phyloP scores from a whole-genome alignment of 768 basidiomycete species.

The Phanerodontia chrysosporium region DNA sequence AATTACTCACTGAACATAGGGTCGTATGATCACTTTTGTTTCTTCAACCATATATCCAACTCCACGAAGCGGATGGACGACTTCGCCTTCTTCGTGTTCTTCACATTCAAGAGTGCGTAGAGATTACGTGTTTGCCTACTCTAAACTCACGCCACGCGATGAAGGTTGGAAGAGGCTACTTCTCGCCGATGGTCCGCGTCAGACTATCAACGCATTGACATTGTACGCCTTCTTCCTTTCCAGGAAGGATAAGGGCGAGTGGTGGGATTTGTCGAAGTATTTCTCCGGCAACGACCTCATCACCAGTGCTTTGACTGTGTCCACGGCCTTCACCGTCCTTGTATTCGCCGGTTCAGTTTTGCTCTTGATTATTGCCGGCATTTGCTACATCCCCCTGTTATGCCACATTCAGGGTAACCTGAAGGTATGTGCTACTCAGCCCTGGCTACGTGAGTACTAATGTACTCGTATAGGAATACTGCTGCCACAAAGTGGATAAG shows the following conservation, averaged over 20 bases:
- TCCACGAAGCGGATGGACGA: conserved; percentile 96
- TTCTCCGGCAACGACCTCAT: conserved; percentile 65
- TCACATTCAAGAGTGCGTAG: conserved; percentile 91
- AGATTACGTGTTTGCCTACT: too few species aligned
- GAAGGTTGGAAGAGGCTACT: conserved; percentile 84
- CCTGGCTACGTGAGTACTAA: background rate
- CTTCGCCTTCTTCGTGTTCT: conserved; percentile 99
- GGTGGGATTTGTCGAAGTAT: conserved; percentile 75
- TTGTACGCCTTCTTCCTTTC: conserved; percentile 85
- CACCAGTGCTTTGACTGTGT: conserved; percentile 80
- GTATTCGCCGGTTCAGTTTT: conserved; percentile 84
- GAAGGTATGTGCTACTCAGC: conserved; percentile 51
- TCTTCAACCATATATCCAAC: conserved; percentile 93
- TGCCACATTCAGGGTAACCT: conserved; percentile 96
- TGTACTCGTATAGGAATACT: conserved; percentile 58
- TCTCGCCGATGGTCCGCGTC: conserved; percentile 93
- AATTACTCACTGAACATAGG: conserved; percentile 38
- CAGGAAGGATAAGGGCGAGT: conserved; percentile 44
- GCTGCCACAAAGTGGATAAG: conserved; percentile 99
- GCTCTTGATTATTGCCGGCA: conserved; percentile 75
- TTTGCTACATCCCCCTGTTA: conserved; percentile 91
- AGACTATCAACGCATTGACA: conserved; percentile 96
- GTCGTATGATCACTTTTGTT: conserved; percentile 96
- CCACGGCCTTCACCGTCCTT: conserved; percentile 86
- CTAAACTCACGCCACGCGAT: background rate